Percentiles rank a stretch among this genome's conserved stretches.
phyloP scores from a whole-genome alignment of 306 rosid species.

The Pyrus communis region DNA sequence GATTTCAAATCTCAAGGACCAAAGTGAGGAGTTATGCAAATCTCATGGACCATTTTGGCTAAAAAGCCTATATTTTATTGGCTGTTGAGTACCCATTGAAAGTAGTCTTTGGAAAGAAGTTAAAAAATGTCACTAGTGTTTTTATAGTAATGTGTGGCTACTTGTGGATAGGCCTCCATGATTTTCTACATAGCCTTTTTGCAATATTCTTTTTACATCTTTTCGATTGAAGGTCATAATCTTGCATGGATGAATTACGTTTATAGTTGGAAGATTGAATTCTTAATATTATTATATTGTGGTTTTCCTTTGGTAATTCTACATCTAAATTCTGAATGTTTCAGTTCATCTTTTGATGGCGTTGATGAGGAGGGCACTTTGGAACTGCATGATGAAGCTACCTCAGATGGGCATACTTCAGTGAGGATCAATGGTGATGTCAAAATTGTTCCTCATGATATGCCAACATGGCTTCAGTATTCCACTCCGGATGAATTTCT shows the following conservation, averaged over 20 bases:
- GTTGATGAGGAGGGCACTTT: constrained; percentile 60
- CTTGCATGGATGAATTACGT: neutral
- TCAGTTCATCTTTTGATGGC: constrained; percentile 76
- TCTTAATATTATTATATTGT: neutral
- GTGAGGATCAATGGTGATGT: constrained; percentile 48
- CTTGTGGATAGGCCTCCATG: neutral
- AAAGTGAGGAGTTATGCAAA: too few relatives aligned
- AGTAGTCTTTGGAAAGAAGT: neutral
- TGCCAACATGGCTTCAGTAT: constrained; percentile 90
- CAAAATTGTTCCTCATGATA: constrained; percentile 43
- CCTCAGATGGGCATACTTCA: constrained; percentile 37
- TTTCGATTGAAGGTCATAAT: neutral
- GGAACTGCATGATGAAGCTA: constrained; percentile 53
- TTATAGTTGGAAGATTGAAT: neutral
- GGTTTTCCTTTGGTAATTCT: neutral
- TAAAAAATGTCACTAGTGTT: neutral
- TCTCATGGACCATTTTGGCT: too few relatives aligned
- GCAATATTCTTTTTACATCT: neutral
- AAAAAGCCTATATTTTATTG: neutral
- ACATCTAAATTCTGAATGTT: constrained; percentile 15
- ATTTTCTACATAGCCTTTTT: neutral
- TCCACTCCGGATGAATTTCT: constrained; percentile 99
- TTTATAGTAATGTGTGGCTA: neutral
- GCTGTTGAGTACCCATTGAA: neutral
- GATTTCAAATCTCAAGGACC: too few relatives aligned